Base-by-base conservation (phyloP, 495 filamentous ascomycete species). In the Lasiosphaeriaceae sp. region DNA sequence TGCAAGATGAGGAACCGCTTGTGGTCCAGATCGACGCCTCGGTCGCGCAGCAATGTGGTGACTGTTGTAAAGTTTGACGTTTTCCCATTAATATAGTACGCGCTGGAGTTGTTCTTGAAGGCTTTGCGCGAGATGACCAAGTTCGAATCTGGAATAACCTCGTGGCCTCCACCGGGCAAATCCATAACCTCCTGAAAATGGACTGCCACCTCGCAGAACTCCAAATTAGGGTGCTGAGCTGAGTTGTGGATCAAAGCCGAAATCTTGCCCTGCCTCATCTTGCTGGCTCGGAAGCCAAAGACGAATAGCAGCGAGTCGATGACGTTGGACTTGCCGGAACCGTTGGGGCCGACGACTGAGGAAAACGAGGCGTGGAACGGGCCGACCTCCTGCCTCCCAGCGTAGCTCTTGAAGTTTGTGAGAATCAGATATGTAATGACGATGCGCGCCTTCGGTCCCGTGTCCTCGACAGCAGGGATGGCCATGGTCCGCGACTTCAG, bases 181-280 rank as follows among this genome's bases (percentile, higher is more conserved):
- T 98, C 94, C 71, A 93, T 86, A 46, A 98, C 88, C 74, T 97
- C 90, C 58, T 92, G 86, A 66, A 98, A 98, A 61, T 96, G 88
- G 8, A 98, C 94, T 59, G 92, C 88, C 7, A 98, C 94, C 71
- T 97, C 95, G 71, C 94, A 98, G 66, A 84, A 85, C 44, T 90
- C 87, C 7, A 97, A 77, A 57, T 96, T 80, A 1, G 95, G 91
- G 59, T 86, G 84, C 37, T 86, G 81, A 2, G 92, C 91, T 34
- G 93, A 97, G 70, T 96, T 97, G 68, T 98, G 94, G 56, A 98
- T 97, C 58, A 98, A 73, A 19, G 94, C 94, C 2, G 94, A 97
- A 39, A 98, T 92, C 75, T 98, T 98, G 66, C 94, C 95, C 71
- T 98, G 94, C 65, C 94, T 81, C 94, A 98, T 98, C 75, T 98